phyloP scores from a whole-genome alignment of 2,329 filamentous ascomycete genomes.

The Exutisphaerella laricina region DNA sequence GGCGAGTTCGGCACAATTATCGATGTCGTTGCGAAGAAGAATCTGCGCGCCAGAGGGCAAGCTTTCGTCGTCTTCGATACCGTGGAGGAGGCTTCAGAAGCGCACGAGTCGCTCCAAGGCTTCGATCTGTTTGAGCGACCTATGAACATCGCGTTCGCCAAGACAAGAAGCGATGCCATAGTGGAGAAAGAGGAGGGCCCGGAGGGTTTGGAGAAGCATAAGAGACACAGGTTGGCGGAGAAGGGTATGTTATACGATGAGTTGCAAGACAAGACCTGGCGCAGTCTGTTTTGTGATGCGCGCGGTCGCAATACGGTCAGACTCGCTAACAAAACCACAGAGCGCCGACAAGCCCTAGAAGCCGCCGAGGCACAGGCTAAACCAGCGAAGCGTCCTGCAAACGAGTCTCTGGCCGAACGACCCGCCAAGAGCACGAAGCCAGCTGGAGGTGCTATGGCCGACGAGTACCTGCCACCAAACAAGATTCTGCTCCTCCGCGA shows the following conservation, averaged over 20 bases:
- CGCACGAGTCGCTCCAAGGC: slow-evolving; percentile 83
- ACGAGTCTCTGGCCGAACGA: slow-evolving; percentile 50
- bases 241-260: slow-evolving; percentile 59
- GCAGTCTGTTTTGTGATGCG: too few relatives aligned
- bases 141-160: slow-evolving; percentile 78
- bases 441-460: slow-evolving; percentile 71
- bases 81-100: slow-evolving; percentile 69
- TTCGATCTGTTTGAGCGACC: slow-evolving; percentile 91
- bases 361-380: slow-evolving; percentile 63
- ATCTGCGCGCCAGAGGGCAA: slow-evolving; percentile 87
- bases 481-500: slow-evolving; percentile 95
- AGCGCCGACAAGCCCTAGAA: slow-evolving; percentile 75
- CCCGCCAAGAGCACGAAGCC: slow-evolving; percentile 66
- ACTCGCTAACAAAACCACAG: slow-evolving; percentile 38
- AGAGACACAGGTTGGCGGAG: slow-evolving; percentile 75
- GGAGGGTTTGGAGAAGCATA: slow-evolving; percentile 83
- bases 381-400: slow-evolving; percentile 44
- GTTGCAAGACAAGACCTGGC: too few relatives aligned
- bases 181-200: slow-evolving; percentile 66
- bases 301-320: too few relatives aligned
- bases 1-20: slow-evolving; percentile 80
- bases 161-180: slow-evolving; percentile 79
- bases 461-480: slow-evolving; percentile 96
- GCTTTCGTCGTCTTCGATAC: slow-evolving; percentile 89
- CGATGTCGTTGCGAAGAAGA: slow-evolving; percentile 82